Conservation (phyloP, 352 stramenopile genomes). For the Blastocystis sp. region DNA sequence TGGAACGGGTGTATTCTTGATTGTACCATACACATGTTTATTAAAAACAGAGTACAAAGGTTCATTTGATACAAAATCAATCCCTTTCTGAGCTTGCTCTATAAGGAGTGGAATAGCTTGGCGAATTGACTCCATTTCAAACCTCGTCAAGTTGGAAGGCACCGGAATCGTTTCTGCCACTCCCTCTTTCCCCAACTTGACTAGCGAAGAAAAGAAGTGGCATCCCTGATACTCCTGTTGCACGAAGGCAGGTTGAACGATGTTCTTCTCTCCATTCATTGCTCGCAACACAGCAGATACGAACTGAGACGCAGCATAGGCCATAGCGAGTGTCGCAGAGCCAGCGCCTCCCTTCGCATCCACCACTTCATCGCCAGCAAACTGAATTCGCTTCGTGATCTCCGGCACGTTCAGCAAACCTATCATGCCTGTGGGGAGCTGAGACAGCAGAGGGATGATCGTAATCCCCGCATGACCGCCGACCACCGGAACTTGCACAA, state of each 20-base stretch:
- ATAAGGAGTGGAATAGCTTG: neutral
- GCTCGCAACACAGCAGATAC: conserved; percentile 82
- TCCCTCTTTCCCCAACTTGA: conserved; percentile 82
- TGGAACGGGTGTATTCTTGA: neutral
- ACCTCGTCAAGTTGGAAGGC: conserved; percentile 70
- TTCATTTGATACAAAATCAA: conserved; percentile 7
- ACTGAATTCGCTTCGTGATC: conserved; percentile 91
- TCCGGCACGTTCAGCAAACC: conserved; percentile 68
- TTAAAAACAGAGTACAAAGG: neutral
- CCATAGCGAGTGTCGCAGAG: conserved; percentile 96
- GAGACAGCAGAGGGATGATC: conserved; percentile 95
- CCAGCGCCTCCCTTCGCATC: conserved; percentile 79
- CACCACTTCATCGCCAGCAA: conserved; percentile 91
- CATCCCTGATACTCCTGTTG: conserved; percentile 87
- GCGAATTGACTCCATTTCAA: neutral
- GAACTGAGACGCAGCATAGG: conserved; percentile 93
- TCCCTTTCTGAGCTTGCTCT: conserved; percentile 26
- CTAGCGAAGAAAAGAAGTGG: conserved; percentile 81
- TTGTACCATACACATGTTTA: neutral
- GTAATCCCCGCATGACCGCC: conserved; percentile 96
- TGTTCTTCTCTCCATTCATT: conserved; percentile 83
- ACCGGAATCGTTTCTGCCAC: conserved; percentile 87
- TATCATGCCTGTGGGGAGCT: conserved; percentile 65
- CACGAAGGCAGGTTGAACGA: conserved; percentile 94
- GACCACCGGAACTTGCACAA: conserved; percentile 83